phyloP scores from a whole-genome alignment of 441 rosid genomes.

The Gossypium schwendimanii region DNA sequence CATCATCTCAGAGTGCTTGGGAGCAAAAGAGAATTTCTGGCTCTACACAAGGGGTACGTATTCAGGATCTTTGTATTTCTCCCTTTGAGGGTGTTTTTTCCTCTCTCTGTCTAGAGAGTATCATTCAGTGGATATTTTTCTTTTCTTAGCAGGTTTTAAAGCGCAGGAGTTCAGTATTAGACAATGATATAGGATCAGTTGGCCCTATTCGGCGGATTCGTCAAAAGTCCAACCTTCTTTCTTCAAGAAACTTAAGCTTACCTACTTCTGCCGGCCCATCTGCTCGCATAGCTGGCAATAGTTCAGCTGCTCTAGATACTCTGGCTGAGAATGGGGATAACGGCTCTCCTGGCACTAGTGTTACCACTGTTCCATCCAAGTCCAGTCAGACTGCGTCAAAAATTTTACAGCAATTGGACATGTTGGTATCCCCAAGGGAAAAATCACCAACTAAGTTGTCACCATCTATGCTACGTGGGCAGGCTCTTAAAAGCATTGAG shows the following conservation, averaged over 20 bases:
- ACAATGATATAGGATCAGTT: constrained; percentile 62
- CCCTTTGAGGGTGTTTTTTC: neutral
- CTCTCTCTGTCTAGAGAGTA: neutral
- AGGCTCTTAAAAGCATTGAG: constrained; percentile 75
- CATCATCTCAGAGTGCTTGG: constrained; percentile 41
- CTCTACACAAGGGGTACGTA: constrained; percentile 51
- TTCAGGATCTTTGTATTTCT: neutral
- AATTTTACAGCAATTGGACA: constrained; percentile 69
- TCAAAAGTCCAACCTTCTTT: constrained; percentile 63
- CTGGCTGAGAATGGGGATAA: constrained; percentile 35
- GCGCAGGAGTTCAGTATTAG: constrained; percentile 68
- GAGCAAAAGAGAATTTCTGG: constrained; percentile 48
- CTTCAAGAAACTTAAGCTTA: constrained; percentile 36
- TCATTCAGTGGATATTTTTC: constrained; percentile 4
- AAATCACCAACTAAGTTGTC: constrained; percentile 75
- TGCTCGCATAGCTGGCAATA: constrained; percentile 19
- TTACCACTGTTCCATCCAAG: constrained; percentile 53
- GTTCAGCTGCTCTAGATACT: constrained; percentile 27
- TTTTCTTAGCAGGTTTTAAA: constrained; percentile 55
- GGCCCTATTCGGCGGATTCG: constrained; percentile 90
- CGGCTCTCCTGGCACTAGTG: constrained; percentile 35
- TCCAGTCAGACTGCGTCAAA: constrained; percentile 76
- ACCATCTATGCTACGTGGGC: constrained; percentile 66
- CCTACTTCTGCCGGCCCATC: constrained; percentile 32
- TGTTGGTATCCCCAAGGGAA: constrained; percentile 55